These are phyloP conservation scores for Persicaria maculosa DNA, from an alignment of 148 eudicot genomes.

Conservation along the genomic window DNA sequence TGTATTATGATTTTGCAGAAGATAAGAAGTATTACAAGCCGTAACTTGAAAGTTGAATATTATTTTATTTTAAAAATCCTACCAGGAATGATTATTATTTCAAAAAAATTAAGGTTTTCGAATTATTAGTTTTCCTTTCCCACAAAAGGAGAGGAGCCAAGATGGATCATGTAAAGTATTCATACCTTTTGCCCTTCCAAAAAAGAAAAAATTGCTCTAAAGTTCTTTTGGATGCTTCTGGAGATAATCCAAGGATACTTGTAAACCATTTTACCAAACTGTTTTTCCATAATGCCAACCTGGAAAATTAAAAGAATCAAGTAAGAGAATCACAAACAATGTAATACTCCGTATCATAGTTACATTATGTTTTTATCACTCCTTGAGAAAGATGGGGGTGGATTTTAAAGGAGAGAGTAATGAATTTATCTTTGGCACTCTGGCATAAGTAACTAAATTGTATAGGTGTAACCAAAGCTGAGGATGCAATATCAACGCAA, in stretches of 20 bases:
- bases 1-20: neutral
- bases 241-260: conserved; percentile 93
- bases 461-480: neutral
- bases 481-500: neutral
- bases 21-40: neutral
- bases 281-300: conserved; percentile 38
- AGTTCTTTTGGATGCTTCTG: conserved; percentile 50
- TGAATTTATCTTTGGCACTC: neutral
- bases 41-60: neutral
- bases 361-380: neutral
- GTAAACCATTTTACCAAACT: conserved; percentile 47
- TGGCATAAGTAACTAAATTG: neutral
- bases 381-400: neutral
- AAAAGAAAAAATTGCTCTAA: conserved; percentile 34
- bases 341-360: neutral
- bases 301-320: conserved; percentile 19
- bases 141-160: neutral
- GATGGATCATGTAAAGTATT: neutral
- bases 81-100: neutral
- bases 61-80: neutral
- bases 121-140: neutral
- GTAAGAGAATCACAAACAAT: conserved; percentile 1
- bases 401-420: neutral
- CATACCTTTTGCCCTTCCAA: conserved; percentile 61
- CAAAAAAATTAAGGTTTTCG: neutral